These are phyloP conservation scores for Medicago truncatula DNA, from an alignment of 306 rosid species.

Conservation along the genomic window DNA sequence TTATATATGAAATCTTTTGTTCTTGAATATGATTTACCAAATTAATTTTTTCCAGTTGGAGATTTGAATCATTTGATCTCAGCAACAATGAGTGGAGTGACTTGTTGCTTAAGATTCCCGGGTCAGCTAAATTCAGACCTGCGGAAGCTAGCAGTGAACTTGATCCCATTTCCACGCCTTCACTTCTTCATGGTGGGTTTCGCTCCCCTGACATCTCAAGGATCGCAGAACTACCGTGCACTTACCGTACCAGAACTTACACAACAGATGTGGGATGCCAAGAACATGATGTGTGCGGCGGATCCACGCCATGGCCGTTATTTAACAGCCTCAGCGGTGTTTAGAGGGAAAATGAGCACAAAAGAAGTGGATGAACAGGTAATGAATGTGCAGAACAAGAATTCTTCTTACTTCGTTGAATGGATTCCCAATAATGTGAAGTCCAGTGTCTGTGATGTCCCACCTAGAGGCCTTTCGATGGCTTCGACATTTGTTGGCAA, in stretches of 20 bases:
- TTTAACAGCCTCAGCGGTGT: slow-evolving; percentile 78
- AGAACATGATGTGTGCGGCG: slow-evolving; percentile 80
- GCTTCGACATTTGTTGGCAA: slow-evolving; percentile 79
- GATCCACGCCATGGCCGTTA: slow-evolving; percentile 79
- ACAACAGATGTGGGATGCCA: slow-evolving; percentile 84
- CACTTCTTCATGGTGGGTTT: slow-evolving; percentile 86
- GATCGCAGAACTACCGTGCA: slow-evolving; percentile 66
- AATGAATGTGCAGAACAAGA: slow-evolving; percentile 74
- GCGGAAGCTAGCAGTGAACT: slow-evolving; percentile 77
- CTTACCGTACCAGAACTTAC: slow-evolving; percentile 74
- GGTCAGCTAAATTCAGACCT: slow-evolving; percentile 84
- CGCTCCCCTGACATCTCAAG: slow-evolving; percentile 74
- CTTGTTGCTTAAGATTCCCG: slow-evolving; percentile 81
- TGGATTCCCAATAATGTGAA: slow-evolving; percentile 86
- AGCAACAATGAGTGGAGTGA: slow-evolving; percentile 87
- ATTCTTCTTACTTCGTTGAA: slow-evolving; percentile 74
- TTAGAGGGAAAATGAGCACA: slow-evolving; percentile 78
- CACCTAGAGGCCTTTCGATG: slow-evolving; percentile 68
- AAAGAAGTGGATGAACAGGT: slow-evolving; percentile 72
- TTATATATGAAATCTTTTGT: slow-evolving; percentile 3
- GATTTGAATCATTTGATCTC: slow-evolving; percentile 84
- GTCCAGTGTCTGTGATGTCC: slow-evolving; percentile 80
- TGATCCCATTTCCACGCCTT: slow-evolving; percentile 81
- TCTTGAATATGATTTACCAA: neutral
- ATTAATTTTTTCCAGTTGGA: slow-evolving; percentile 57